phyloP scores from a whole-genome alignment of 2,329 filamentous ascomycete species.

The Pseudomassariella vexata region DNA sequence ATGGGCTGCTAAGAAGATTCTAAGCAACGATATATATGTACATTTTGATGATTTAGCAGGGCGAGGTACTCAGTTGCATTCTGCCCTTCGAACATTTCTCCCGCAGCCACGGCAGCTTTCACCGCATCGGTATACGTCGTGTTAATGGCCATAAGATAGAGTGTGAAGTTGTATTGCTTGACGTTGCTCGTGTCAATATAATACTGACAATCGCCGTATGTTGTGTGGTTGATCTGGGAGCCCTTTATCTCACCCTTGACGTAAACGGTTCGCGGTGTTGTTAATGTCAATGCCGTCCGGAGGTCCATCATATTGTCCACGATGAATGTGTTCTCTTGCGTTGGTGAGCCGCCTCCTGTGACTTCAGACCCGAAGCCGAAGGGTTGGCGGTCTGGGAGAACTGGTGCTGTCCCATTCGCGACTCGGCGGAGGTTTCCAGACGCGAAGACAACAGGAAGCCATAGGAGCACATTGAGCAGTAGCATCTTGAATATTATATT shows the following conservation, averaged over 20 bases:
- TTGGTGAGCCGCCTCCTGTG: conserved; percentile 11
- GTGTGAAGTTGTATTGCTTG: conserved; percentile 12
- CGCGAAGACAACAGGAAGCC: not conserved
- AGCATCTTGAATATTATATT: no score
- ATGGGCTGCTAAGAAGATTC: conserved; percentile 1
- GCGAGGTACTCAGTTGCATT: conserved; percentile 14
- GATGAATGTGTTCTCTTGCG: conserved; percentile 12
- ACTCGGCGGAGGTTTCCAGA: no score
- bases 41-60: conserved; percentile 13
- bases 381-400: conserved; percentile 11
- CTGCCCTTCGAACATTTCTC: conserved; percentile 11
- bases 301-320: conserved; percentile 15
- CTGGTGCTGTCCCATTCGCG: no score
- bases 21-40: not conserved
- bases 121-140: conserved; percentile 13
- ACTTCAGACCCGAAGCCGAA: conserved; percentile 13
- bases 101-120: conserved; percentile 7
- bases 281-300: conserved; percentile 8
- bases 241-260: conserved; percentile 13
- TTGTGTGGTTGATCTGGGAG: conserved; percentile 11
- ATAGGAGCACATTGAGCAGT: no score
- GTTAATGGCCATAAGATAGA: conserved; percentile 14
- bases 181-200: conserved; percentile 13
- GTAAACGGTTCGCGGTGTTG: conserved; percentile 12
- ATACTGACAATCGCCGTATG: conserved; percentile 11